phyloP scores from a whole-genome alignment of 345 rosid genomes.

The Carallia pectinifolia region DNA sequence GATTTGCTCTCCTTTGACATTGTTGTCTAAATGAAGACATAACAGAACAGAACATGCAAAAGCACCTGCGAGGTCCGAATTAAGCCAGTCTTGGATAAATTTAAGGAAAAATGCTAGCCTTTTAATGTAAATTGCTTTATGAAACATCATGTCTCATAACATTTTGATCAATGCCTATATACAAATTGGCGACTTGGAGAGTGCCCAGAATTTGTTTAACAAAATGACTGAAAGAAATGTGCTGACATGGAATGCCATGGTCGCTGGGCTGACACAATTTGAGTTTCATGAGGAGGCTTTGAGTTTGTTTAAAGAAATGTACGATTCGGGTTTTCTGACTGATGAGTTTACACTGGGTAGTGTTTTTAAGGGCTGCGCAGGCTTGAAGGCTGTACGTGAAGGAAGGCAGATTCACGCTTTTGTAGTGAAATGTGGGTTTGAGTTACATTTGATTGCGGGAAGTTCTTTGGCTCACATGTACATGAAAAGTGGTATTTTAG shows the following conservation, averaged over 20 bases:
- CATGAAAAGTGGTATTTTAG: constrained; percentile 57
- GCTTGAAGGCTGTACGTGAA: constrained; percentile 37
- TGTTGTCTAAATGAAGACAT: too few species aligned
- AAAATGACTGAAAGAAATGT: constrained; percentile 61
- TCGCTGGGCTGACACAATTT: constrained; percentile 48
- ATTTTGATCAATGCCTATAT: constrained; percentile 58
- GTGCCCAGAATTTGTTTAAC: constrained; percentile 60
- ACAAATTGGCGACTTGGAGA: constrained; percentile 39
- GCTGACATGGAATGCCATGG: constrained; percentile 69
- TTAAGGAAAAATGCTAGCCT: too few species aligned
- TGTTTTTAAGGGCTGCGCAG: constrained; percentile 65
- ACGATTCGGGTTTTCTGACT: constrained; percentile 41
- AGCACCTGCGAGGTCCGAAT: too few species aligned
- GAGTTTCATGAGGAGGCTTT: constrained; percentile 62
- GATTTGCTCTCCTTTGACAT: too few species aligned
- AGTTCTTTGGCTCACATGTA: constrained; percentile 78
- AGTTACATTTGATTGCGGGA: constrained; percentile 47
- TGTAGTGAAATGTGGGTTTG: constrained; percentile 49
- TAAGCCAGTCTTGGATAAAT: too few species aligned
- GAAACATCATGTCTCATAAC: constrained; percentile 74
- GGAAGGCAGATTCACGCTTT: constrained; percentile 64
- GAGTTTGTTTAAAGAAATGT: constrained; percentile 52
- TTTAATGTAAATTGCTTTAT: too few species aligned
- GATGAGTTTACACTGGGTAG: constrained; percentile 67
- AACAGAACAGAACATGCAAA: too few species aligned